These are phyloP conservation scores for Verticillium dahliae DNA, from an alignment of 2,329 filamentous ascomycete genomes.

Conservation along the genomic window DNA sequence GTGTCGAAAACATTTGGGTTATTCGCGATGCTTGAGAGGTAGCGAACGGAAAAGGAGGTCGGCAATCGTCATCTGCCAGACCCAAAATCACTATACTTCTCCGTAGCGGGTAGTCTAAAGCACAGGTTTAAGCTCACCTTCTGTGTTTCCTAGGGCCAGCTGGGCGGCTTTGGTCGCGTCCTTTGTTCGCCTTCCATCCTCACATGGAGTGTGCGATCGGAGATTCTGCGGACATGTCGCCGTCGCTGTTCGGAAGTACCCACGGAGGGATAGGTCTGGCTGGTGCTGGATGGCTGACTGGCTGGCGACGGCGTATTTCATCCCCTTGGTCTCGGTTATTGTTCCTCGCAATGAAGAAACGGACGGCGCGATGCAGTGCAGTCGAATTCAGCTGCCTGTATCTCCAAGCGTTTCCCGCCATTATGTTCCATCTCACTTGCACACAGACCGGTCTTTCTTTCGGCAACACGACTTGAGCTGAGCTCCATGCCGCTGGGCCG, in stretches of 20 bases:
- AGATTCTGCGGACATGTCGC: background rate
- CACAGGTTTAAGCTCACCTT: background rate
- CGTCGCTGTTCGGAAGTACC: background rate
- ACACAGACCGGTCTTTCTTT: background rate
- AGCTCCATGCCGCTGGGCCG: background rate
- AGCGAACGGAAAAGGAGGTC: background rate
- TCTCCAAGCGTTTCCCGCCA: background rate
- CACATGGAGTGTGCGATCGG: background rate
- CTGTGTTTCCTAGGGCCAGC: background rate
- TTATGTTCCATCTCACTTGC: background rate
- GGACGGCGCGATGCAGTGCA: background rate
- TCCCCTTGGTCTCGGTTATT: background rate
- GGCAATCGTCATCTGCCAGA: background rate
- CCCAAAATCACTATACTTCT: background rate
- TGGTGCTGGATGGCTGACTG: background rate
- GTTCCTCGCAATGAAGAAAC: background rate
- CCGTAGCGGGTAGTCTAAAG: background rate
- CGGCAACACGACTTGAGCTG: background rate
- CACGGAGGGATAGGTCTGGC: background rate
- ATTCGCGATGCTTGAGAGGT: background rate
- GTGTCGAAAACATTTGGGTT: background rate
- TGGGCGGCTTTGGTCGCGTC: background rate
- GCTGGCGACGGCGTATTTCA: background rate
- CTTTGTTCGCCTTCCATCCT: background rate
- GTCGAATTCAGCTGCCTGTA: background rate